These are phyloP conservation scores for Scutellaria baicalensis DNA, from an alignment of 257 asterid species.

Conservation along the genomic window DNA sequence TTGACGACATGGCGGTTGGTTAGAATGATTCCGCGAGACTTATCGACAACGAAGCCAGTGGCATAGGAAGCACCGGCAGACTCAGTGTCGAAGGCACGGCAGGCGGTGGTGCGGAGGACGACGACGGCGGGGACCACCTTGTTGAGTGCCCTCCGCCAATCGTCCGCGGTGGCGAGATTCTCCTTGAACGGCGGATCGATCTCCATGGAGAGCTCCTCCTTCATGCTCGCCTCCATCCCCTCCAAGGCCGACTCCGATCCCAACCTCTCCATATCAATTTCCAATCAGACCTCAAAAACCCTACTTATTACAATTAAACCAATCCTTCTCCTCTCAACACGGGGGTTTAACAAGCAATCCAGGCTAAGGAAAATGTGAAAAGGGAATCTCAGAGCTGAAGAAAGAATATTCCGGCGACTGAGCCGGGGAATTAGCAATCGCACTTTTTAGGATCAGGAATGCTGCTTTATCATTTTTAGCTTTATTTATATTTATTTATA, in stretches of 20 bases:
- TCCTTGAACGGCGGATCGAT: conserved; percentile 81
- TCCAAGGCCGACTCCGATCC: conserved; percentile 68
- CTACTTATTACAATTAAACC: conserved; percentile 18
- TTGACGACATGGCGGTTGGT: conserved; percentile 95
- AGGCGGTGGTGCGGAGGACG: conserved; percentile 90
- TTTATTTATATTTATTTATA: not conserved
- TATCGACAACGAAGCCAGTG: conserved; percentile 89
- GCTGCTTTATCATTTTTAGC: not conserved
- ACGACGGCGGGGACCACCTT: conserved; percentile 94
- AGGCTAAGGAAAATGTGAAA: not conserved
- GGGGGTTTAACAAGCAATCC: not conserved
- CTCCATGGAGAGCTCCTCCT: conserved; percentile 85
- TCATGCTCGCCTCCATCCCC: conserved; percentile 58
- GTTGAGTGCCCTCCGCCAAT: conserved; percentile 85
- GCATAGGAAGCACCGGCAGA: conserved; percentile 93
- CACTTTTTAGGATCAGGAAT: not conserved
- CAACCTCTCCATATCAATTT: conserved; percentile 41
- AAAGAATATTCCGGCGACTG: conserved; percentile 16
- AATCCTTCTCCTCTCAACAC: not conserved
- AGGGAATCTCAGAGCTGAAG: not conserved
- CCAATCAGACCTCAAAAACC: conserved; percentile 23
- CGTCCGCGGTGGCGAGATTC: conserved; percentile 68
- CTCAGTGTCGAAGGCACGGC: conserved; percentile 92
- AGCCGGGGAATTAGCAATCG: conserved; percentile 7
- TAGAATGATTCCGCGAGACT: conserved; percentile 85